These are phyloP conservation scores for Ustilago lituana DNA, from an alignment of 1,284 basidiomycete genomes.

Conservation along the genomic window DNA sequence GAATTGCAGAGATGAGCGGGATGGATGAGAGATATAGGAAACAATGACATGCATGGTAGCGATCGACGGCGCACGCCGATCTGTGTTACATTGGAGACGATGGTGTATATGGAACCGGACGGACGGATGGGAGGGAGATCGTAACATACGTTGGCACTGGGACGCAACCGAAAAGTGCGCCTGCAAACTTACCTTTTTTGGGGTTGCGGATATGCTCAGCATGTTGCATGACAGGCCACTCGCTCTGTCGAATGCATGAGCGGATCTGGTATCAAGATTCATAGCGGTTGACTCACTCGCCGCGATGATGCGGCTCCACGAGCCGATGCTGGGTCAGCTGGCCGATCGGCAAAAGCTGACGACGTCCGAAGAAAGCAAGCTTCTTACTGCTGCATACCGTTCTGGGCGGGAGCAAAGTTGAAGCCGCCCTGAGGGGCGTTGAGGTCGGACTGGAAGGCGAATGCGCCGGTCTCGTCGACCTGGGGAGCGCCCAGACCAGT, in stretches of 20 bases:
- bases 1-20: no score
- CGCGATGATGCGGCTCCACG: neutral
- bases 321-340: neutral
- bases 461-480: constrained; percentile 84
- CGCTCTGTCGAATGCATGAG: neutral
- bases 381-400: constrained; percentile 57
- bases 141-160: neutral
- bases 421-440: constrained; percentile 65
- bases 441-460: constrained; percentile 75
- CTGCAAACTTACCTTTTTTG: constrained; percentile 43
- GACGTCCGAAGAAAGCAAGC: no score
- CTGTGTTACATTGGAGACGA: constrained; percentile 1
- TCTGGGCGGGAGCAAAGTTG: constrained; percentile 58
- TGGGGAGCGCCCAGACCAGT: constrained; percentile 80
- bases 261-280: constrained; percentile 20
- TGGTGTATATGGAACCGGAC: constrained; percentile 1
- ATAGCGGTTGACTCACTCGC: no score
- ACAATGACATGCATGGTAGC: constrained; percentile 13
- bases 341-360: neutral
- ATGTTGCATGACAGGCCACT: neutral
- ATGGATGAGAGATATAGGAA: neutral
- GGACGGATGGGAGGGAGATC: neutral
- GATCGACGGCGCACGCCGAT: neutral
- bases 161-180: neutral
- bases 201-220: constrained; percentile 1